Evolutionary conservation across 352 stramenopile genomes (phyloP), one percentile per base, ranked within the genome.

Genomic region (Phytophthora palmivora): DNA sequence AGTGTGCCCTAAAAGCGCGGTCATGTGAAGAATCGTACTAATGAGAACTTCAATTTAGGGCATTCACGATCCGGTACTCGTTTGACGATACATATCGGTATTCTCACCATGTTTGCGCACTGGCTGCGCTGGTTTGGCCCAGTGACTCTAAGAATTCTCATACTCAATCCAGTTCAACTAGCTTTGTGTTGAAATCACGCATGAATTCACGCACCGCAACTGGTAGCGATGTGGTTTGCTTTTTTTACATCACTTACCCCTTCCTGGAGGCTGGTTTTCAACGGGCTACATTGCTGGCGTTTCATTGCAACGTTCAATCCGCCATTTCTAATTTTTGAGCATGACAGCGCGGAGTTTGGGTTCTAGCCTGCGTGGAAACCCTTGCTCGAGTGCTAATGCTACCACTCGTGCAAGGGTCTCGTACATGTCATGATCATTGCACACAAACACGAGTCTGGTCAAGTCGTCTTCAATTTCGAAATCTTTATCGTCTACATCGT

Each of bases 121-220:
- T 3, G 37, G 37, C 4, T 24, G n/a, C n/a, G 14, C 37, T 24
- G 16, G 37, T 1, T 6, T 44, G 4, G 37, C 14, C 37, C 37
- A 44, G 18, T n/a, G 37, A 12, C 37, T 22, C n/a, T 14, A 24
- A 4, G 16, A n/a, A n/a, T 44, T 44, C 11, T 44, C 15, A 26
- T 9, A 44, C 15, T n/a, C 37, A 52, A 16, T 37, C 45, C 5
- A 63, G 39, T 18, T 56, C n/a, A 14, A 57, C 55, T 6, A 63
- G 19, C 11, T 38, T 32, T 0, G 26, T 19, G 37, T 63, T 63
- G 19, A 57, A 52, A 0, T 63, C 55, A 9, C 22, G 33, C 2
- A 57, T 4, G 16, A 44, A 57, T 22, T 5, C 14, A 0, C 46
- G 33, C 2, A 45, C 18, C 30, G 19, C 15, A 5, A 46, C 7